These are phyloP conservation scores for Penicillium sp. DNA, from an alignment of 2,329 filamentous ascomycete species.

Conservation along the genomic window DNA sequence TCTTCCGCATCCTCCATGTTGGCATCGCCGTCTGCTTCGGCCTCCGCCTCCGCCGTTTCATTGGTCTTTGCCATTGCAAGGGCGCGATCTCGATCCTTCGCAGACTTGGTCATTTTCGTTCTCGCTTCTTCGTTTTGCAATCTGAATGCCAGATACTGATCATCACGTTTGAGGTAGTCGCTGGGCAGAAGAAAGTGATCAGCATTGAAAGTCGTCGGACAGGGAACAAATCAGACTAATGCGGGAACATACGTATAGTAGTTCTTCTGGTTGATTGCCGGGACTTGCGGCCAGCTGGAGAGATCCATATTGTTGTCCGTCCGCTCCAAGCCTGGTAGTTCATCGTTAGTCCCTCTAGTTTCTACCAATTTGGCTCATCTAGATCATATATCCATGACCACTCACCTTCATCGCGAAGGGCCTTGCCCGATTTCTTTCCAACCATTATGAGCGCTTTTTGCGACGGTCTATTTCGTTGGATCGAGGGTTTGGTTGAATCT, in stretches of 20 bases:
- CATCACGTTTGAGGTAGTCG: slow-evolving; percentile 97
- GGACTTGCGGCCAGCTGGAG: slow-evolving; percentile 88
- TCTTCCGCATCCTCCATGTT: slow-evolving; percentile 57
- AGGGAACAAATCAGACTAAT: not conserved
- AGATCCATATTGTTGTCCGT: slow-evolving; percentile 99
- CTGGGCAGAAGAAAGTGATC: slow-evolving; percentile 47
- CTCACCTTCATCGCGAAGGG: slow-evolving; percentile 60
- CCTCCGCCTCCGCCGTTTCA: slow-evolving; percentile 57
- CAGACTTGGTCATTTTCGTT: slow-evolving; percentile 79
- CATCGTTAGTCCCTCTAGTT: slow-evolving; percentile 1
- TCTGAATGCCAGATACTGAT: slow-evolving; percentile 87
- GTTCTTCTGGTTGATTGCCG: slow-evolving; percentile 98
- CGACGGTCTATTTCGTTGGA: slow-evolving; percentile 4
- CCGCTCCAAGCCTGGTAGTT: slow-evolving; percentile 74
- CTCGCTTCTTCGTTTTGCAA: slow-evolving; percentile 84
- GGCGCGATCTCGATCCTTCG: slow-evolving; percentile 83
- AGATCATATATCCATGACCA: not conserved
- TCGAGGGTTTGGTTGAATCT: slow-evolving; percentile 14
- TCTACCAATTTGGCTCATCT: not conserved
- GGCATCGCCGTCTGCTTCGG: slow-evolving; percentile 50
- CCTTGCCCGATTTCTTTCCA: slow-evolving; percentile 65
- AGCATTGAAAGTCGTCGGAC: slow-evolving; percentile 11
- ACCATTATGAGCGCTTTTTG: slow-evolving; percentile 53
- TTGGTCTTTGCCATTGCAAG: slow-evolving; percentile 73
- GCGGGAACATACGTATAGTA: slow-evolving; percentile 79